Percentiles rank a stretch among this genome's conserved stretches.
These are phyloP conservation scores for Pseudocercospora fuligena DNA, from an alignment of 2,329 filamentous ascomycete genomes.

Conservation along the genomic window DNA sequence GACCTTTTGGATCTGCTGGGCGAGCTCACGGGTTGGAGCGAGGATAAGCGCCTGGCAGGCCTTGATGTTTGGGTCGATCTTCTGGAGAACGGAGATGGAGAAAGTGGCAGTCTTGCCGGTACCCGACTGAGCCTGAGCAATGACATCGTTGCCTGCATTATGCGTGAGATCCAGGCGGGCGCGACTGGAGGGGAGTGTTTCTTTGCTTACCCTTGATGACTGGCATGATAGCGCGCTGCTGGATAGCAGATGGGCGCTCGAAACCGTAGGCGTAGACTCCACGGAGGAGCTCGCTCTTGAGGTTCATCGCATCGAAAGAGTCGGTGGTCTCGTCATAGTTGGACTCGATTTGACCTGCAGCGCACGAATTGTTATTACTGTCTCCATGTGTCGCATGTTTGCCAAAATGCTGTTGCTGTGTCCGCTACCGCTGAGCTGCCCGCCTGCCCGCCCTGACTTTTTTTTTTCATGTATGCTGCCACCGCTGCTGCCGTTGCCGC, in stretches of 20 bases:
- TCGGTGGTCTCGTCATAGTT: slow-evolving; percentile 99
- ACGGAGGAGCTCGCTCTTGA: slow-evolving; percentile 96
- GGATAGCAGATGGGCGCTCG: slow-evolving; percentile 98
- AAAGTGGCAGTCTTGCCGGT: slow-evolving; percentile 99
- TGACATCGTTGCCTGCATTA: slow-evolving; percentile 85
- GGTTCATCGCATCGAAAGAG: slow-evolving; percentile 97
- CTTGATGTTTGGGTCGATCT: slow-evolving; percentile 94
- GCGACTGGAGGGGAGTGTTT: neutral
- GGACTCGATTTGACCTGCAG: slow-evolving; percentile 95
- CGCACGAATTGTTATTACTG: slow-evolving; percentile 18
- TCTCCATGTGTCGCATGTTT: neutral
- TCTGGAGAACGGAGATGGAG: slow-evolving; percentile 98
- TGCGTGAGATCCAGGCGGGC: slow-evolving; percentile 20
- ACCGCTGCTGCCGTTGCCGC: slow-evolving; percentile 12
- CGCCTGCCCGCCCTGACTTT: slow-evolving; percentile 11
- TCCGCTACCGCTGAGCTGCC: slow-evolving; percentile 10
- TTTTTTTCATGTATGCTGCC: neutral
- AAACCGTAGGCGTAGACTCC: slow-evolving; percentile 99
- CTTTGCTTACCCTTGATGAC: slow-evolving; percentile 92
- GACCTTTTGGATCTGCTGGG: slow-evolving; percentile 99
- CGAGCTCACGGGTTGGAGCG: slow-evolving; percentile 96
- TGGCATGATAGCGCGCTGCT: slow-evolving; percentile 99
- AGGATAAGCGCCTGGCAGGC: slow-evolving; percentile 97
- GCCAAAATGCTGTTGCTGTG: slow-evolving; percentile 13
- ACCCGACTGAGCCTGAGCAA: slow-evolving; percentile 98